Percentiles rank a stretch among this genome's conserved stretches.
phyloP scores from a whole-genome alignment of 768 basidiomycete species.

The Tricholomella constricta region DNA sequence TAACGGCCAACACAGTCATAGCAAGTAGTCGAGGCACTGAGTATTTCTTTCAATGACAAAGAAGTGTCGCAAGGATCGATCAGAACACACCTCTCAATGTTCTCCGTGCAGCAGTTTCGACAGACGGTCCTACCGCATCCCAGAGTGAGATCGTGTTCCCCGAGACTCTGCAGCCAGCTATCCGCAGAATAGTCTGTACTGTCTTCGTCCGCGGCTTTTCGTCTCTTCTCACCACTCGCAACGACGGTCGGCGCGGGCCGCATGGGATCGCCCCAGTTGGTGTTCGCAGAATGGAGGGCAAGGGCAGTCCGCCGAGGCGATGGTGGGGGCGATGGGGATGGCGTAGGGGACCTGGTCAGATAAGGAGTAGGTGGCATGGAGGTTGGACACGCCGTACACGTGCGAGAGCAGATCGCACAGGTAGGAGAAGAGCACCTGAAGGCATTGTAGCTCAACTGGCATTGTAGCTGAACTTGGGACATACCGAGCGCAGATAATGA shows the following conservation, averaged over 20 bases:
- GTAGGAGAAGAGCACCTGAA: slow-evolving; percentile 41
- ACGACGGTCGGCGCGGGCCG: not conserved
- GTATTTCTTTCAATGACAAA: not conserved
- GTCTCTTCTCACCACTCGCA: slow-evolving; percentile 15
- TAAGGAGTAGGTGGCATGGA: slow-evolving; percentile 41
- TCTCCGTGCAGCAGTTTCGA: slow-evolving; percentile 47
- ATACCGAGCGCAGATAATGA: slow-evolving; percentile 29
- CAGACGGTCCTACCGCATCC: slow-evolving; percentile 47
- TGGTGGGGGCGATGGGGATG: slow-evolving; percentile 28
- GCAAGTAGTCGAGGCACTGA: slow-evolving; percentile 40
- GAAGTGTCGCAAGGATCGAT: not conserved
- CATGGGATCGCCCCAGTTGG: slow-evolving; percentile 19
- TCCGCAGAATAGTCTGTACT: slow-evolving; percentile 15
- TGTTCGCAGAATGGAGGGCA: slow-evolving; percentile 29
- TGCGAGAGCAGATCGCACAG: slow-evolving; percentile 48
- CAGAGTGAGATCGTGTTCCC: slow-evolving; percentile 22
- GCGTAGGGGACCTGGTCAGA: slow-evolving; percentile 40
- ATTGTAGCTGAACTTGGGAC: slow-evolving; percentile 11
- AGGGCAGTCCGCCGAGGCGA: slow-evolving; percentile 34
- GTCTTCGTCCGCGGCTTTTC: slow-evolving; percentile 15
- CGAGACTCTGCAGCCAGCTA: not conserved
- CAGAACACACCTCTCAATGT: slow-evolving; percentile 38
- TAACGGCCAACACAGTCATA: slow-evolving; percentile 33
- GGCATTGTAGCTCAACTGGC: not conserved
- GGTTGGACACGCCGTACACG: slow-evolving; percentile 37